Evolutionary conservation across 352 stramenopile species (phyloP).

Genomic region (Salisapilia sapeloensis): DNA sequence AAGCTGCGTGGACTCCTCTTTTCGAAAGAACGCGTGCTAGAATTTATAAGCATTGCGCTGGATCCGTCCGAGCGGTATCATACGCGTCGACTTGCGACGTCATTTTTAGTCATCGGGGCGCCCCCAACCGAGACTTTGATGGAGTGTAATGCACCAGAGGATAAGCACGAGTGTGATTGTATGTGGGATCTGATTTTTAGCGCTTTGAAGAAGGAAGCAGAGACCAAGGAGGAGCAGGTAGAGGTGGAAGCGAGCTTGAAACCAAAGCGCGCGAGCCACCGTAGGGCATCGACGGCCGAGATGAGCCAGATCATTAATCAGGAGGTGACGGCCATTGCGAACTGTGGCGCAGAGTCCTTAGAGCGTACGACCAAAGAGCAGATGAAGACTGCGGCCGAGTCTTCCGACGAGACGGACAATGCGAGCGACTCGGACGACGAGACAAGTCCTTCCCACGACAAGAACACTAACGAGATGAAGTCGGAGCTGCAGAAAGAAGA

Average conservation of each 20-base stretch:
- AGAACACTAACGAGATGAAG: slow-evolving; percentile 13
- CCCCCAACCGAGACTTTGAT: slow-evolving; percentile 41
- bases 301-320: slow-evolving; percentile 63
- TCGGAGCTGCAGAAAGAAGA: slow-evolving; percentile 1
- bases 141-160: slow-evolving; percentile 15
- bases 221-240: slow-evolving; percentile 13
- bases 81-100: slow-evolving; percentile 48
- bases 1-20: slow-evolving; percentile 62
- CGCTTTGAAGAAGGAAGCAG: slow-evolving; percentile 35
- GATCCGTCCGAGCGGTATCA: slow-evolving; percentile 29
- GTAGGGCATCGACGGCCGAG: slow-evolving; percentile 26
- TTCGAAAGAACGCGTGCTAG: slow-evolving; percentile 39
- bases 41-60: slow-evolving; percentile 52
- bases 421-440: slow-evolving; percentile 14
- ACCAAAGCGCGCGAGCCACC: slow-evolving; percentile 18
- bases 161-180: slow-evolving; percentile 30
- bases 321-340: slow-evolving; percentile 56
- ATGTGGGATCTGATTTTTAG: slow-evolving; percentile 66
- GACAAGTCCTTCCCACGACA: slow-evolving; percentile 7
- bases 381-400: slow-evolving; percentile 4
- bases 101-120: slow-evolving; percentile 62
- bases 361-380: slow-evolving; percentile 48
- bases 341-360: slow-evolving; percentile 40
- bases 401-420: background rate
- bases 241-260: slow-evolving; percentile 16